A percentile compares a stretch with the other conserved stretches of the same genome.
Evolutionary conservation across 352 stramenopile species (phyloP).

Genomic region (Phytophthora vignae): DNA sequence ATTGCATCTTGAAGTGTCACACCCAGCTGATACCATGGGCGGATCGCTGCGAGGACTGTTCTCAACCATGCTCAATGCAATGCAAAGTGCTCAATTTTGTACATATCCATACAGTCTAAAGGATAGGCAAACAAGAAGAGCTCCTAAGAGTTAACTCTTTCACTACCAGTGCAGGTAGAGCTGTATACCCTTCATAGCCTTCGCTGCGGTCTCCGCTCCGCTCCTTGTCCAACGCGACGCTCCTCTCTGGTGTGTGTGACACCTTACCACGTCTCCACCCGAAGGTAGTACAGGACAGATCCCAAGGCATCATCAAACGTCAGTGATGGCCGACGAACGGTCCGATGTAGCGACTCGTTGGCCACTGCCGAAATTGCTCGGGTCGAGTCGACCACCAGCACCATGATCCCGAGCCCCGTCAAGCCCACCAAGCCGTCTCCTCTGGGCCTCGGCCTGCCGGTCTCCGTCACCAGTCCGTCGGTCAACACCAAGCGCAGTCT

Average conservation of each 20-base stretch:
- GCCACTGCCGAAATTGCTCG: conserved; percentile 10
- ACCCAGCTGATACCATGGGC: conserved; percentile 1
- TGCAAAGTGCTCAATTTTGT: too few species aligned
- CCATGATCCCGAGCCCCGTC: conserved; percentile 18
- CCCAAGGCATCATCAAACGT: conserved; percentile 15
- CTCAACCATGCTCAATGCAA: too few species aligned
- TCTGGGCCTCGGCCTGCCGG: conserved; percentile 1
- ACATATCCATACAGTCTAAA: too few species aligned
- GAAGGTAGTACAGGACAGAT: conserved; percentile 9
- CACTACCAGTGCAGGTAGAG: too few species aligned
- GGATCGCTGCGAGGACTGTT: too few species aligned
- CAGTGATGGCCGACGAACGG: background rate
- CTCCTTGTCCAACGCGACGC: background rate
- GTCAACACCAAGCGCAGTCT: conserved; percentile 19
- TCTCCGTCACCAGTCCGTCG: conserved; percentile 6
- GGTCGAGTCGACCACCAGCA: background rate
- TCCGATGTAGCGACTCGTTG: conserved; percentile 7
- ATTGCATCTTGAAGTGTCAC: conserved; percentile 9
- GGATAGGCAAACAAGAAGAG: too few species aligned
- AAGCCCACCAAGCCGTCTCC: conserved; percentile 12
- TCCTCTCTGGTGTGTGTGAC: background rate
- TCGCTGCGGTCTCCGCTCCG: background rate
- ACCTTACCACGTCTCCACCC: conserved; percentile 1
- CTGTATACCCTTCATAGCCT: background rate
- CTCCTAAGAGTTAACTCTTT: too few species aligned